Evolutionary conservation across 345 rosid species (phyloP), one percentile per base, ranked within the genome.

Genomic region (Murraya koenigii): DNA sequence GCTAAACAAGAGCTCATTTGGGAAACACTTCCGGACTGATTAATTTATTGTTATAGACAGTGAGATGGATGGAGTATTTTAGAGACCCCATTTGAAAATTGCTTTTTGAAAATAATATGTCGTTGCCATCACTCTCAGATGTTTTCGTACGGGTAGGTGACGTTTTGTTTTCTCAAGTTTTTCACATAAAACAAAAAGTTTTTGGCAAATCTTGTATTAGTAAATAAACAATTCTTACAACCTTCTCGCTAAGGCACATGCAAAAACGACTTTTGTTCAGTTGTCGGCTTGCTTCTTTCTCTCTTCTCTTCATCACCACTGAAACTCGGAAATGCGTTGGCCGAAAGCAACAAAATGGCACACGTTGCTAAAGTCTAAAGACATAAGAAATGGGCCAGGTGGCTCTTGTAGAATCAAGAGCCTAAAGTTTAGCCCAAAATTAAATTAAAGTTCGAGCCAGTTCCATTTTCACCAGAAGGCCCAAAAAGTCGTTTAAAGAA

Each of bases 121-220:
- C 30, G 60, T 77, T 61, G 28, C 36, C 61, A 70, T 77, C 75
- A 25, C 69, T 77, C 71, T 77, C 69, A 3, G 15, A 14, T 77
- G 20, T 30, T 77, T 61, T 58, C 22, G 10, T 52, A 14, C 56
- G 32, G 39, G 78, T 60, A 4, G 70, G 75, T 25, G 75, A 10
- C 19, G 52, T 60, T 68, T 79, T 79, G 39, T 58, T 68, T 74
- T 79, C 65, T 35, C 36, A 10, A 47, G 61, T 9, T 30, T 55
- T 20, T 44, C 41, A 28, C 69, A 41, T 66, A 32, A 39, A 73
- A 79, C 52, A 69, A 73, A 55, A 22, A 19, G 6, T 2, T 11
- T 35, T 59, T 22, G 74, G 41, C 44, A 74, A 61, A 39, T 19
- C 35, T 58, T 72, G 65, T 19, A 5, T 35, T n/a, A 14, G 33